Evolutionary conservation across 1,284 basidiomycete species (phyloP).

Genomic region (Neotropicomus parvogracilis): DNA sequence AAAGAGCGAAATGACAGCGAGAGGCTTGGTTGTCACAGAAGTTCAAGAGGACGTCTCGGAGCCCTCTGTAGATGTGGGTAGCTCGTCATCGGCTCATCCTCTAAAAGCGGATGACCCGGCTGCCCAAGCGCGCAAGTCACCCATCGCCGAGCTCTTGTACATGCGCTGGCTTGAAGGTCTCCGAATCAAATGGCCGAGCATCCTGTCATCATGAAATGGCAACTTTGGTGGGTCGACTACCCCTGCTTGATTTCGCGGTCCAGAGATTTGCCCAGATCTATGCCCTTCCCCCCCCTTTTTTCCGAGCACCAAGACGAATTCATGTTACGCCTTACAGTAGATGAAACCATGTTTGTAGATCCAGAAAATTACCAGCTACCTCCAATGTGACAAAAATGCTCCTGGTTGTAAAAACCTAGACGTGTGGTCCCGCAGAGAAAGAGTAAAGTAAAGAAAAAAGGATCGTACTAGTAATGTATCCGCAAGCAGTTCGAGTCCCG

Average conservation of each 20-base stretch:
- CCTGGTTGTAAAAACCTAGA: neutral
- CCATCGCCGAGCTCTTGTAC: slow-evolving; percentile 91
- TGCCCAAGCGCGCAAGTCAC: slow-evolving; percentile 57
- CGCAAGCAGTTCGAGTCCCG: slow-evolving; percentile 3
- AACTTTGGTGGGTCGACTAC: neutral
- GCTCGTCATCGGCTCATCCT: slow-evolving; percentile 28
- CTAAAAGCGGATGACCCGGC: slow-evolving; percentile 36
- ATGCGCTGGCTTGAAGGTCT: slow-evolving; percentile 94
- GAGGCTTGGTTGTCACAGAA: slow-evolving; percentile 75
- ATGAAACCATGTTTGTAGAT: slow-evolving; percentile 4
- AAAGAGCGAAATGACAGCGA: slow-evolving; percentile 77
- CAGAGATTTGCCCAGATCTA: neutral
- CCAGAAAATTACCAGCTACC: neutral
- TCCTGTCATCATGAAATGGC: slow-evolving; percentile 41
- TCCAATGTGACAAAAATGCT: neutral
- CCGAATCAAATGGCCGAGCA: slow-evolving; percentile 81
- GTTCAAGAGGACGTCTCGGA: slow-evolving; percentile 65
- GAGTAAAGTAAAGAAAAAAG: slow-evolving; percentile 3
- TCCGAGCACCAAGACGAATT: neutral
- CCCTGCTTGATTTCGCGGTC: neutral
- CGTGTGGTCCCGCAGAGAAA: slow-evolving; percentile 5
- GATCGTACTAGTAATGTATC: slow-evolving; percentile 13
- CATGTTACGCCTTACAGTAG: slow-evolving; percentile 10
- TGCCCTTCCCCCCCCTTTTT: neutral
- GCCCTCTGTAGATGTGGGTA: slow-evolving; percentile 38